phyloP scores from a whole-genome alignment of 2,329 filamentous ascomycete species.

The Thelonectria blattea region DNA sequence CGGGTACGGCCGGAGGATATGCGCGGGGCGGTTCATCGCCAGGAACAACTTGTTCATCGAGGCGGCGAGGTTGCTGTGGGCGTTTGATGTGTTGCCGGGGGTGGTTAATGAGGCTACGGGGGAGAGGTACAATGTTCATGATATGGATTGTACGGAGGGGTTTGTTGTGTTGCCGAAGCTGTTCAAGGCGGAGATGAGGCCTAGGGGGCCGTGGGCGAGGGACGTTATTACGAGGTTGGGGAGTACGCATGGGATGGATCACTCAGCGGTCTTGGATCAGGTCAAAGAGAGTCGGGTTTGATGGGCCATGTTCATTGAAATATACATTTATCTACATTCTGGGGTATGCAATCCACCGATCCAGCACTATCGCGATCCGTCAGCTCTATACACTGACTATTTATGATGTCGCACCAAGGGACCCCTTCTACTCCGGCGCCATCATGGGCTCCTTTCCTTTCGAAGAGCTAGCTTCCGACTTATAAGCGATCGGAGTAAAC shows the following conservation, averaged over 20 bases:
- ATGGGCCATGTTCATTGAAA: neutral
- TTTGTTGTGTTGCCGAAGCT: slow-evolving; percentile 38
- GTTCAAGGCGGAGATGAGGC: slow-evolving; percentile 38
- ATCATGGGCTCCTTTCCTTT: neutral
- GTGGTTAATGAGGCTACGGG: slow-evolving; percentile 23
- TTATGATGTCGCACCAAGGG: too few species aligned
- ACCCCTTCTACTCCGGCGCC: neutral
- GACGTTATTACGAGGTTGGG: slow-evolving; percentile 21
- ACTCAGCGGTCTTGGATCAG: slow-evolving; percentile 2
- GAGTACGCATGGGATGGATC: slow-evolving; percentile 7
- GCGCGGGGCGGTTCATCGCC: slow-evolving; percentile 52
- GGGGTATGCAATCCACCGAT: too few species aligned
- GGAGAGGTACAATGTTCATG: slow-evolving; percentile 28
- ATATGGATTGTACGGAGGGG: slow-evolving; percentile 36
- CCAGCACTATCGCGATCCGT: too few species aligned
- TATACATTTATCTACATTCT: too few species aligned
- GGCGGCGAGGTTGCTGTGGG: slow-evolving; percentile 56
- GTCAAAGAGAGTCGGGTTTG: neutral
- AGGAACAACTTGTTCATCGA: slow-evolving; percentile 52
- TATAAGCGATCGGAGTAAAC: neutral
- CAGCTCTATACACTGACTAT: too few species aligned
- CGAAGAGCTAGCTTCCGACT: neutral
- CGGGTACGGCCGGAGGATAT: slow-evolving; percentile 55
- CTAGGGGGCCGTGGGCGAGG: slow-evolving; percentile 39
- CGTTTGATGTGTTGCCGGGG: slow-evolving; percentile 47